Percentiles rank a stretch among this genome's conserved stretches.
These are phyloP conservation scores for Protomyces gravidus DNA, from an alignment of 1,139 yeast species.

Conservation along the genomic window DNA sequence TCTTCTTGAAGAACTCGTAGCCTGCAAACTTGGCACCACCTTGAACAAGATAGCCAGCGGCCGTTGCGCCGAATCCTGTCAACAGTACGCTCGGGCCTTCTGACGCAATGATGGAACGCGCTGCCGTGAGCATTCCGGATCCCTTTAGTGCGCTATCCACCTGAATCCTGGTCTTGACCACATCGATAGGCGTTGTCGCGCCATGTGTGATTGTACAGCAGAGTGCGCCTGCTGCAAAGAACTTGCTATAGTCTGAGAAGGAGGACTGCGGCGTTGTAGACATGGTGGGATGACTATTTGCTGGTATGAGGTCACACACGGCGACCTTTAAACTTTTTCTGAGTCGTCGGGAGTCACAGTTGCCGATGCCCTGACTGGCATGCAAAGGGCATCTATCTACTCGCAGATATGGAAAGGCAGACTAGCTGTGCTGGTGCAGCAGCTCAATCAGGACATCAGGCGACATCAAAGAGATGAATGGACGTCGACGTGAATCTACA, in stretches of 20 bases:
- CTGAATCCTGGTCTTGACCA: constrained; percentile 53
- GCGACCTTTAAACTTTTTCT: too few relatives aligned
- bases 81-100: constrained; percentile 62
- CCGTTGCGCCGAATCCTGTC: constrained; percentile 79
- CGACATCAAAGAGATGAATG: too few relatives aligned
- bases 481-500: too few relatives aligned
- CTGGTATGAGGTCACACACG: neutral
- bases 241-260: constrained; percentile 14
- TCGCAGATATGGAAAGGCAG: neutral
- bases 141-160: constrained; percentile 28
- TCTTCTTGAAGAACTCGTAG: constrained; percentile 70
- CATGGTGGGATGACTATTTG: neutral
- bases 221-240: constrained; percentile 61
- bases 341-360: neutral
- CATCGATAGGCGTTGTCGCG: constrained; percentile 83
- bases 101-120: constrained; percentile 13
- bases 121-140: constrained; percentile 9
- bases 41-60: constrained; percentile 77
- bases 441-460: neutral
- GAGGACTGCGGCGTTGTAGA: constrained; percentile 9
- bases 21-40: constrained; percentile 87
- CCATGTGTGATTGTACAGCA: constrained; percentile 98
- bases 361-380: neutral
- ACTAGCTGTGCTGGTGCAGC: neutral
- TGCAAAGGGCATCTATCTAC: neutral